Evolutionary conservation across 257 asterid genomes (phyloP).

Genomic region (Echium plantagineum): DNA sequence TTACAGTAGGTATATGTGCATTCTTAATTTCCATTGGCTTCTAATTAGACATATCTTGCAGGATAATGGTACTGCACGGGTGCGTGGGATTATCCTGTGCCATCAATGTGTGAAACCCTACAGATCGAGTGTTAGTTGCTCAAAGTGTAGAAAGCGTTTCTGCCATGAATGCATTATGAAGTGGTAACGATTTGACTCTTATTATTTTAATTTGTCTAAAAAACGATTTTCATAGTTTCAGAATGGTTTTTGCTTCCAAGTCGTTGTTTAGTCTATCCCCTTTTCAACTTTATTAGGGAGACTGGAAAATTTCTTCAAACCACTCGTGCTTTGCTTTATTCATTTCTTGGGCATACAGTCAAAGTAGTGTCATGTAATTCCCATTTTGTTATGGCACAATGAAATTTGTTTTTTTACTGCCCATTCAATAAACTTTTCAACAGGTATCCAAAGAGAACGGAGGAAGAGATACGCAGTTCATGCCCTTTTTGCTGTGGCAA

Average conservation of each 20-base stretch:
- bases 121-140: conserved; percentile 35
- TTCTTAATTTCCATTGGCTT: too few relatives aligned
- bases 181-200: conserved; percentile 35
- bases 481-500: conserved; percentile 71
- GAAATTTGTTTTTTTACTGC: neutral
- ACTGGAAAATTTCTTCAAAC: too few relatives aligned
- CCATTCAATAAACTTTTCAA: conserved; percentile 1
- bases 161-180: conserved; percentile 53
- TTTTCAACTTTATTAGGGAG: too few relatives aligned
- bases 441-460: conserved; percentile 64
- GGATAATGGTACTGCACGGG: conserved; percentile 28
- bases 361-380: too few relatives aligned
- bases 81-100: conserved; percentile 27
- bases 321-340: too few relatives aligned
- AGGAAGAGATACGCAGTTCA: conserved; percentile 29
- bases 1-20: too few relatives aligned
- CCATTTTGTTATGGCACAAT: neutral
- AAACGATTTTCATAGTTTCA: too few relatives aligned
- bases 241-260: too few relatives aligned
- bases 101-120: conserved; percentile 52
- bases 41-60: conserved; percentile 19
- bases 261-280: too few relatives aligned
- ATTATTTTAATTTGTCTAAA: too few relatives aligned
- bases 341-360: too few relatives aligned
- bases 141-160: conserved; percentile 54